Evolutionary conservation across 1,284 basidiomycete species (phyloP), one percentile per base, ranked within the genome.

Genomic region (Somion occarium): DNA sequence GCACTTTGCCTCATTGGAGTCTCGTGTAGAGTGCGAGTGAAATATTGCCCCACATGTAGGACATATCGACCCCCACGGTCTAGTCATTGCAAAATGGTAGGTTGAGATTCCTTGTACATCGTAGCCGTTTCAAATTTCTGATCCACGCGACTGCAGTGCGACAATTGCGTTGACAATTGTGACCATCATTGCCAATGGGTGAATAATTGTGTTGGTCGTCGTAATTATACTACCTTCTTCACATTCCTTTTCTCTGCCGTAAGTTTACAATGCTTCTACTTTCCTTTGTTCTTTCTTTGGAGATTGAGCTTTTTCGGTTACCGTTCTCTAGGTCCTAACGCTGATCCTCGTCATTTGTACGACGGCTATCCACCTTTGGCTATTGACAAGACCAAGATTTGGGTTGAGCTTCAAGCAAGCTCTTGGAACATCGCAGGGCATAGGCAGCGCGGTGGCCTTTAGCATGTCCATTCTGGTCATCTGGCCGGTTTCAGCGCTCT

Each of bases 111-210:
- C 50, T 48, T 50, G 7, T 20, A 39, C 27, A 38, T 44, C 50
- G 45, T 38, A 23, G 34, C 9, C 37, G 38, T 24, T 37, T 20
- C 24, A n/a, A n/a, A n/a, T n/a, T n/a, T n/a, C 23, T 37, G 34
- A 37, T 37, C n/a, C 34, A n/a, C 34, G 34, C 34, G 45, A 45
- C 27, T 52, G 0, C 60, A 93, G 87, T 97, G 93, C 66, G 91
- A 95, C 59, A 96, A 97, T 64, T 97, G 94, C 63, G 90, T 96
- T 20, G 93, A 96, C 59, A 87, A 85, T 20, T 86, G 83, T 61
- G 87, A 95, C 64, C 92, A 95, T 64, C 92, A 96, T 68, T 97
- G 94, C 60, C 90, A 93, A 58, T 97, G 93, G 85, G 83, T 97
- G 27, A 95, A 96, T 68, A 94, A 93, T 63, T 97, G 93, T 64